phyloP scores from a whole-genome alignment of 2,329 filamentous ascomycete genomes.

The Botrytis deweyae region DNA sequence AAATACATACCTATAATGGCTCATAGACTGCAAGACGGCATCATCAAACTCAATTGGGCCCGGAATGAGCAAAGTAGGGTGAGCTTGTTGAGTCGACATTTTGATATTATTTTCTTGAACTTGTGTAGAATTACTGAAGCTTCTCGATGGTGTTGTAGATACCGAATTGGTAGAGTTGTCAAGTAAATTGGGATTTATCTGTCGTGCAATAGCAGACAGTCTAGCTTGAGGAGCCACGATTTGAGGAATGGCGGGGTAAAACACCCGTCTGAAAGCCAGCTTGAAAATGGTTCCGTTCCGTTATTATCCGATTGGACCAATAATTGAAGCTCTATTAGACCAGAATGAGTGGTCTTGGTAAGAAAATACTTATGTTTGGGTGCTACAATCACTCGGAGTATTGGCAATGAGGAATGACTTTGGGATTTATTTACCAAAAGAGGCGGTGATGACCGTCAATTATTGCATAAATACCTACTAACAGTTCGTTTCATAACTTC shows the following conservation, averaged over 20 bases:
- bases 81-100: constrained; percentile 62
- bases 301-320: constrained; percentile 19
- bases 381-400: background rate
- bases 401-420: background rate
- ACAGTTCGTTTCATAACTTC: constrained; percentile 1
- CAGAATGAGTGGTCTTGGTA: background rate
- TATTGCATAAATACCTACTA: background rate
- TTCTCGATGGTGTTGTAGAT: background rate
- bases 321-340: background rate
- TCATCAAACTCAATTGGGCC: constrained; percentile 98
- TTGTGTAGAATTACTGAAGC: constrained; percentile 21
- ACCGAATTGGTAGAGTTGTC: background rate
- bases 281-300: constrained; percentile 3
- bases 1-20: constrained; percentile 75
- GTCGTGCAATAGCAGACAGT: constrained; percentile 41
- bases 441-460: background rate
- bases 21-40: constrained; percentile 92
- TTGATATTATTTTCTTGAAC: constrained; percentile 23
- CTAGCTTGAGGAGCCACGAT: constrained; percentile 29
- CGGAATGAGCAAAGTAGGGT: constrained; percentile 83
- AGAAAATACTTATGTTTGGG: background rate
- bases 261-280: constrained; percentile 18
- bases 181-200: constrained; percentile 31
- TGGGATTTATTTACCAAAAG: background rate
- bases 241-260: constrained; percentile 27